phyloP scores from a whole-genome alignment of 108 stramenopile genomes.

The Skeletonema marinoi region DNA sequence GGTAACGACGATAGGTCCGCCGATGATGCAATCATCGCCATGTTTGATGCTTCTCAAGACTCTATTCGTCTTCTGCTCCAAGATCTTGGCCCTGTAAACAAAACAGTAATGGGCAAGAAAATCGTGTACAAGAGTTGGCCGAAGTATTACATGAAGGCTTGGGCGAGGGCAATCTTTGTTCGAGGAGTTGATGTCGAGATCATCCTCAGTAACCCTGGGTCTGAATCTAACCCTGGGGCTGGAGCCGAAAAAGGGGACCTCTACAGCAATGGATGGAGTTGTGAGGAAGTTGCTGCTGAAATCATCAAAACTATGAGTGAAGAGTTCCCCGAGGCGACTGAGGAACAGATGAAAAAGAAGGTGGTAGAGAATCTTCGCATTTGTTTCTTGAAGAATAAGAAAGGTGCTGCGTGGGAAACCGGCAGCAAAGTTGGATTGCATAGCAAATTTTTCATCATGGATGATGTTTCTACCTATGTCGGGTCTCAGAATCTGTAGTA shows the following conservation, averaged over 20 bases:
- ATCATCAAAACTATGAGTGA: slow-evolving; percentile 4
- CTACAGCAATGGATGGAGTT: neutral
- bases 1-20: slow-evolving; percentile 26
- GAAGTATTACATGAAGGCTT: slow-evolving; percentile 32
- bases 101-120: slow-evolving; percentile 44
- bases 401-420: slow-evolving; percentile 9
- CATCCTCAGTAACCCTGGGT: slow-evolving; percentile 48
- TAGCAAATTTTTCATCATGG: slow-evolving; percentile 54
- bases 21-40: slow-evolving; percentile 58
- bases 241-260: slow-evolving; percentile 48
- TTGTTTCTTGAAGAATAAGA: slow-evolving; percentile 42
- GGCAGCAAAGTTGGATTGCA: neutral
- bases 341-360: slow-evolving; percentile 31
- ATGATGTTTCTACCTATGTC: slow-evolving; percentile 50
- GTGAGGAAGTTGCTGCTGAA: too few relatives aligned
- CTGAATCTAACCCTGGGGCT: slow-evolving; percentile 50
- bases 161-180: slow-evolving; percentile 43
- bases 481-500: slow-evolving; percentile 54
- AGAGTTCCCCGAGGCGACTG: slow-evolving; percentile 28
- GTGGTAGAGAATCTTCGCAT: slow-evolving; percentile 48
- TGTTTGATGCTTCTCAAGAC: slow-evolving; percentile 46
- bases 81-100: slow-evolving; percentile 52
- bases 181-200: slow-evolving; percentile 53
- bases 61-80: slow-evolving; percentile 47
- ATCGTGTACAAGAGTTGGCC: slow-evolving; percentile 52